These are phyloP conservation scores for Sphagnurus paluster DNA, from an alignment of 1,284 basidiomycete species.

Conservation along the genomic window DNA sequence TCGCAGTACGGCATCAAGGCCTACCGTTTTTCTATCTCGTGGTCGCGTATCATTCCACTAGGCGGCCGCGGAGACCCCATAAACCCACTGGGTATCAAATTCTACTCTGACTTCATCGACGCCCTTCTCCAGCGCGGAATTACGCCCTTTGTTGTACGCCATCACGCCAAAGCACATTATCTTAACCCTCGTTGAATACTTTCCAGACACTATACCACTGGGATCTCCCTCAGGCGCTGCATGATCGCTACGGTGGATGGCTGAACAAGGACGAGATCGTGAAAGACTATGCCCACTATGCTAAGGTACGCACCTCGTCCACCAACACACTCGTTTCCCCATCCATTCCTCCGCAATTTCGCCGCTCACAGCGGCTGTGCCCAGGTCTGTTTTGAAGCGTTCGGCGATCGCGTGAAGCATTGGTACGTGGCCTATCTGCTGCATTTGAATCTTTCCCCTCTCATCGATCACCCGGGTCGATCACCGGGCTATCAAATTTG, in stretches of 20 bases:
- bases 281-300: slow-evolving; percentile 63
- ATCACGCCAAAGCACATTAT: no score
- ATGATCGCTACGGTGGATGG: slow-evolving; percentile 78
- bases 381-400: slow-evolving; percentile 71
- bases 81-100: slow-evolving; percentile 69
- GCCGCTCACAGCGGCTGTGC: slow-evolving; percentile 3
- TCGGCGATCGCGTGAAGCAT: slow-evolving; percentile 77
- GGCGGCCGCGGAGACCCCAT: slow-evolving; percentile 75
- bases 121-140: slow-evolving; percentile 64
- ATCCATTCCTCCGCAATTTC: slow-evolving; percentile 8
- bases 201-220: slow-evolving; percentile 80
- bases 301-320: slow-evolving; percentile 46
- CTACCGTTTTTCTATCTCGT: slow-evolving; percentile 72
- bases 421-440: slow-evolving; percentile 44
- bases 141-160: slow-evolving; percentile 70
- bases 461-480: no score
- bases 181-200: no score
- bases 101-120: slow-evolving; percentile 71
- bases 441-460: no score
- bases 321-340: no score
- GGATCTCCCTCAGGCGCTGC: slow-evolving; percentile 74
- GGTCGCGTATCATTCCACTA: slow-evolving; percentile 76
- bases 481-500: no score
- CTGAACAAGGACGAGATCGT: slow-evolving; percentile 67
- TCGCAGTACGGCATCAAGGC: slow-evolving; percentile 59